Conservation (phyloP, 768 basidiomycete species). For the Phaeolepiota aurea region DNA sequence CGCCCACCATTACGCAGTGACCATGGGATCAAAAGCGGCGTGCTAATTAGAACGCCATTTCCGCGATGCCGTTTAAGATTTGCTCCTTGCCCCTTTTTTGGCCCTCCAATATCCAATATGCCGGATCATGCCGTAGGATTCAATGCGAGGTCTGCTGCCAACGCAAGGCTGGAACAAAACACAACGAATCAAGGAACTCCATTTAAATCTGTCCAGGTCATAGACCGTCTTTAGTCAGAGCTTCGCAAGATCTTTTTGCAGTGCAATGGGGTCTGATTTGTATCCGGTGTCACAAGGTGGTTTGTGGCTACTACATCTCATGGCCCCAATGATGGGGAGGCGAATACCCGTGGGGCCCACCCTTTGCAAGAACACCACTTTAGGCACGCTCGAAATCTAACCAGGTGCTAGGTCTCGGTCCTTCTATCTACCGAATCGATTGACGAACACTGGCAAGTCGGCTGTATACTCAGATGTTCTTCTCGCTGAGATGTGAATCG, state of each 20-base stretch:
- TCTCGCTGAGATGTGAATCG: neutral
- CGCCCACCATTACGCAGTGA: neutral
- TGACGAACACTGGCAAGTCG: neutral
- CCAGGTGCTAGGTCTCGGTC: neutral
- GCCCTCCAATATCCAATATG: neutral
- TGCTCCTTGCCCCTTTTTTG: neutral
- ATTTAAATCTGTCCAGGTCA: neutral
- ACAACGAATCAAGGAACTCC: neutral
- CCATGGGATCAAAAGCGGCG: neutral
- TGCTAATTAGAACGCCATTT: neutral
- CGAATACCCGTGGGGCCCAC: neutral
- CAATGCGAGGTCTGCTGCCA: neutral
- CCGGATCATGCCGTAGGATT: conserved; percentile 1
- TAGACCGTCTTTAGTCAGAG: neutral
- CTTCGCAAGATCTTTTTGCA: neutral
- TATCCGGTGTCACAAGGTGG: neutral
- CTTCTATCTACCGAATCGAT: neutral
- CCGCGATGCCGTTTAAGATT: no score
- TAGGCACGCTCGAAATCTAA: neutral
- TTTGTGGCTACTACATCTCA: neutral
- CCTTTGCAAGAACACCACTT: neutral
- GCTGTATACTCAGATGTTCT: neutral
- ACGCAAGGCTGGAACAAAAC: neutral
- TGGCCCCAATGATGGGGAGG: neutral
- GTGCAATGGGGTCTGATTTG: neutral